A percentile compares a stretch with the other conserved stretches of the same genome.
Evolutionary conservation across 2,329 filamentous ascomycete genomes (phyloP).

Genomic region (Penicillium crustosum): DNA sequence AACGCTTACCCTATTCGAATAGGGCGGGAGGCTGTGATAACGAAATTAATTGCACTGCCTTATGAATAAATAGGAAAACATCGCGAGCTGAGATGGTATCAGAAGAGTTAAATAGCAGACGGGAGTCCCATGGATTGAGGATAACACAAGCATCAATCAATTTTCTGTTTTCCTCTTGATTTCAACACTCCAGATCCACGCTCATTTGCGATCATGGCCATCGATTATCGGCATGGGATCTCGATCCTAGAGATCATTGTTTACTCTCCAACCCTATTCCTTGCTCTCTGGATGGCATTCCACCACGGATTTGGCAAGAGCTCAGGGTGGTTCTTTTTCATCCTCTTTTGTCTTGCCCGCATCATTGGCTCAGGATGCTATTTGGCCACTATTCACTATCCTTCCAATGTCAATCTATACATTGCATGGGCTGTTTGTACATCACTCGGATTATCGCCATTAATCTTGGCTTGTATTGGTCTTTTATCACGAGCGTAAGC

Average conservation of each 20-base stretch:
- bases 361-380: constrained; percentile 32
- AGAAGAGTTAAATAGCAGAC: neutral
- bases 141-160: neutral
- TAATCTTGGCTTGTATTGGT: constrained; percentile 17
- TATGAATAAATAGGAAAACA: neutral
- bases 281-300: constrained; percentile 21
- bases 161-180: neutral
- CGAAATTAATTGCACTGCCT: constrained; percentile 1
- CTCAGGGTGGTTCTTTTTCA: constrained; percentile 38
- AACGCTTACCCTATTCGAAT: neutral
- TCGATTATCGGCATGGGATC: constrained; percentile 24
- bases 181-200: neutral
- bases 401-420: constrained; percentile 26
- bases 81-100: neutral
- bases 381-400: constrained; percentile 26
- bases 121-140: neutral
- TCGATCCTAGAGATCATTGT: constrained; percentile 26
- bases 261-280: constrained; percentile 22
- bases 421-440: constrained; percentile 29
- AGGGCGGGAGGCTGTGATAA: neutral
- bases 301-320: constrained; percentile 32
- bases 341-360: constrained; percentile 34
- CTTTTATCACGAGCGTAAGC: constrained; percentile 21
- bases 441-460: constrained; percentile 21
- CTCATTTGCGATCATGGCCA: constrained; percentile 10